Evolutionary conservation across 1,284 basidiomycete species (phyloP), one percentile per base, ranked within the genome.

Genomic region (Cryptococcus hybrid): DNA sequence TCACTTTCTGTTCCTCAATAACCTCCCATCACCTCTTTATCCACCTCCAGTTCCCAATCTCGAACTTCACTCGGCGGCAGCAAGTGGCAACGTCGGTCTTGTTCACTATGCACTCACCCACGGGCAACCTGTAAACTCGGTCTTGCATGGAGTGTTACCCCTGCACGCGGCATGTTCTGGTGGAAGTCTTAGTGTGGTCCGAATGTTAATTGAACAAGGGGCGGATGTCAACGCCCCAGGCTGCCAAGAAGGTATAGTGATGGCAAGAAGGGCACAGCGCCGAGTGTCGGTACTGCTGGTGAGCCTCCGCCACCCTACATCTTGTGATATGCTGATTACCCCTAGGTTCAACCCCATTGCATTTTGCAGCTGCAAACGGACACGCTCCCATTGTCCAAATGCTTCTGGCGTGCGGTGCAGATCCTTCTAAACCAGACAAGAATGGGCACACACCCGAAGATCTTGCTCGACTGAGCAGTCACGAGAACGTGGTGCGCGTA

Each of bases 311-410:
- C 40, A 45, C 7, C 7, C 7, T 45, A 45, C 43, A 45, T 45
- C 15, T 24, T 45, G 30, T 30, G 30, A 30, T 30, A 30, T 30
- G 30, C 4, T 30, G 30, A 18, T 18, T 18, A 9, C 7, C 15
- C 15, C 18, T 3, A 68, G 78, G 45, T 56, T 74, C 90, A 1
- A 94, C 92, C 0, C 89, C 92, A 0, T 84, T 96, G n/a, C 92
- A 96, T 71, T 96, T 95, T 73, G 92, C 92, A 5, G 88, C 91
- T 35, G 91, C 92, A 24, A 92, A 94, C 64, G 92, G 92, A 3
- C 90, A 96, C 76, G 84, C 84, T 37, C 76, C 82, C 15, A 84
- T 91, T 64, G 84, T 91, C 45, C 83, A 82, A 59, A 84, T 88
- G 36, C 84, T 96, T 45, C 84, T 96, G 36, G 83, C 86, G 8